These are phyloP conservation scores for Hyaloscypha hepaticicola DNA, from an alignment of 495 filamentous ascomycete species.

Conservation along the genomic window DNA sequence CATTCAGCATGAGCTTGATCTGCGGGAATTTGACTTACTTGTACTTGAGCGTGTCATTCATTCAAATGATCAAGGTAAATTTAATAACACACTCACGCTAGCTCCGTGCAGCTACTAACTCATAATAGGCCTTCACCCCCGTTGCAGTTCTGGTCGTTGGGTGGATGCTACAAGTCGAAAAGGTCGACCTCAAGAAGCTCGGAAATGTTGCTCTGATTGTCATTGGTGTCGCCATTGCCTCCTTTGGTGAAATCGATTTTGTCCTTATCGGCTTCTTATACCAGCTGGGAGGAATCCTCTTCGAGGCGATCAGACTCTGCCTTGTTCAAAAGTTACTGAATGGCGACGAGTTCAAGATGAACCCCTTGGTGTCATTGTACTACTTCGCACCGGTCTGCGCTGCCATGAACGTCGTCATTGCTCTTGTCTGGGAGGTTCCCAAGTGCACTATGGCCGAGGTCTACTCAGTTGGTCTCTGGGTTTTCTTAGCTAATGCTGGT, in stretches of 20 bases:
- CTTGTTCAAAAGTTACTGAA: slow-evolving; percentile 89
- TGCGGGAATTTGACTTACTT: slow-evolving; percentile 92
- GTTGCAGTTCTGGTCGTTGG: slow-evolving; percentile 83
- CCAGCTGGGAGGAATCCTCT: slow-evolving; percentile 80
- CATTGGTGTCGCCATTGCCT: slow-evolving; percentile 84
- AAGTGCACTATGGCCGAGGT: slow-evolving; percentile 69
- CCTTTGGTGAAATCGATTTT: slow-evolving; percentile 90
- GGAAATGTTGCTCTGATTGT: slow-evolving; percentile 88
- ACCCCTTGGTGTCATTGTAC: slow-evolving; percentile 92
- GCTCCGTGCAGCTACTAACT: slow-evolving; percentile 37
- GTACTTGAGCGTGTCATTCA: slow-evolving; percentile 90
- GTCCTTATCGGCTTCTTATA: slow-evolving; percentile 82
- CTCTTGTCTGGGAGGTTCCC: slow-evolving; percentile 76
- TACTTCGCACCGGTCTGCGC: slow-evolving; percentile 95
- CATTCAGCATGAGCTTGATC: slow-evolving; percentile 92
- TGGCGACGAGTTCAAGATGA: slow-evolving; percentile 95
- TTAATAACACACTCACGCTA: neutral
- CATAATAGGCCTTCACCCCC: slow-evolving; percentile 68
- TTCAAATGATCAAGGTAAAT: slow-evolving; percentile 88
- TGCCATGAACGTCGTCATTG: slow-evolving; percentile 79
- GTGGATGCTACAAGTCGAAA: slow-evolving; percentile 77
- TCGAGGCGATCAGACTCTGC: slow-evolving; percentile 87
- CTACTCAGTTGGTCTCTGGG: slow-evolving; percentile 70
- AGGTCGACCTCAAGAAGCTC: slow-evolving; percentile 75
- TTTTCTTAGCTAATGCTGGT: slow-evolving; percentile 75